Evolutionary conservation across 2,329 filamentous ascomycete species (phyloP).

Genomic region (Fusarium phyllophilum): DNA sequence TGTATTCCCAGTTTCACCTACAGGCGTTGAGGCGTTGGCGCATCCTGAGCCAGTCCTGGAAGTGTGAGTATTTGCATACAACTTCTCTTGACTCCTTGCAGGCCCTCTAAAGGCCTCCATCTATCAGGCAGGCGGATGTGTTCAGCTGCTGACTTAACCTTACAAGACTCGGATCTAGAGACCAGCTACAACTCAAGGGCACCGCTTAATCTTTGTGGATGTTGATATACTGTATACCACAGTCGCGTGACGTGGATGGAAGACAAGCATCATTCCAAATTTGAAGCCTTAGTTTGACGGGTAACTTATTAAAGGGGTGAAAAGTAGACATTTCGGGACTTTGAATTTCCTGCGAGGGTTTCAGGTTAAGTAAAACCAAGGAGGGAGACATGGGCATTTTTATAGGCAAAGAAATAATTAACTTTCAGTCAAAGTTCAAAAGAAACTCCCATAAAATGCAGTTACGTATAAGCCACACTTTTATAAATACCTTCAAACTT

Average conservation of each 20-base stretch:
- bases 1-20: neutral
- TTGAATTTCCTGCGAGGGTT: too few relatives aligned
- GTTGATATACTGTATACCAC: neutral
- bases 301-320: neutral
- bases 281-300: neutral
- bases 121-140: neutral
- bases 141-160: neutral
- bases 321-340: too few relatives aligned
- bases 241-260: too few relatives aligned
- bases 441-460: too few relatives aligned
- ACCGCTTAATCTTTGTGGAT: too few relatives aligned
- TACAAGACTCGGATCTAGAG: rapidly evolving
- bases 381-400: too few relatives aligned
- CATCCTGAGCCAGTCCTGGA: neutral
- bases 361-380: neutral
- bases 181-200: neutral
- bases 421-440: too few relatives aligned
- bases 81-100: slow-evolving; percentile 1
- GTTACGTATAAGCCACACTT: too few relatives aligned
- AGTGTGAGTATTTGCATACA: neutral
- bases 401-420: too few relatives aligned
- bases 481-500: too few relatives aligned
- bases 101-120: neutral
- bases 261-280: neutral
- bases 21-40: rapidly evolving